Conservation (phyloP, 1,284 basidiomycete species). For the Phellinidium pouzarii region DNA sequence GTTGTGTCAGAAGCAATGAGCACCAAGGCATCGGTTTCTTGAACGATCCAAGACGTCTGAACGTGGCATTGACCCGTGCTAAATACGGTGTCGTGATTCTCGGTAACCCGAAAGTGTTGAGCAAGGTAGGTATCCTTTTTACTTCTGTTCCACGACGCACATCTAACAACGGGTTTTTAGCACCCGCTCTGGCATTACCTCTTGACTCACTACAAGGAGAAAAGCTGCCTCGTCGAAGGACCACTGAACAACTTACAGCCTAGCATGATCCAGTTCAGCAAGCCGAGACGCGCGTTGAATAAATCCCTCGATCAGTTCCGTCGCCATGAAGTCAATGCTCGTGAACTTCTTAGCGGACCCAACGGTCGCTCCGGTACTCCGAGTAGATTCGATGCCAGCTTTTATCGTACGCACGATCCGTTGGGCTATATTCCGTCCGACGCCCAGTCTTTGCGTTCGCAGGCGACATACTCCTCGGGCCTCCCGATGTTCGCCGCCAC, state of each 20-base stretch:
- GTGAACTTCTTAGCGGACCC: conserved; percentile 31
- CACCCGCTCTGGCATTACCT: conserved; percentile 98
- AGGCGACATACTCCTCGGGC: conserved; percentile 88
- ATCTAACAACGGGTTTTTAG: conserved; percentile 37
- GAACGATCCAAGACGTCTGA: conserved; percentile 94
- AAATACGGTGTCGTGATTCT: conserved; percentile 98
- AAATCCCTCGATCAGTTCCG: conserved; percentile 90
- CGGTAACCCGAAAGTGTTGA: conserved; percentile 97
- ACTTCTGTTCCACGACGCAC: conserved; percentile 7
- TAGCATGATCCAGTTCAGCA: conserved; percentile 99
- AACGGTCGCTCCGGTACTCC: conserved; percentile 73
- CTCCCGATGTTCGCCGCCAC: conserved; percentile 76
- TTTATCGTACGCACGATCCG: conserved; percentile 93
- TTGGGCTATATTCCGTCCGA: conserved; percentile 94
- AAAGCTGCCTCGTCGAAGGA: conserved; percentile 90
- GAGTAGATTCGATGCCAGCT: conserved; percentile 88
- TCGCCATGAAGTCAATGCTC: conserved; percentile 81
- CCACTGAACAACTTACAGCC: conserved; percentile 94
- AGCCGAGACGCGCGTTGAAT: conserved; percentile 78
- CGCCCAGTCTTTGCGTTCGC: conserved; percentile 88
- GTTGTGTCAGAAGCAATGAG: conserved; percentile 98
- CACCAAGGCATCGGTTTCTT: conserved; percentile 99
- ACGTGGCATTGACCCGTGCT: conserved; percentile 95
- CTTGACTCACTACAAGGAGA: conserved; percentile 98
- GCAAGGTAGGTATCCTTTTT: conserved; percentile 66